These are phyloP conservation scores for Rubia peregrina DNA, from an alignment of 305 asterid species.

Conservation along the genomic window DNA sequence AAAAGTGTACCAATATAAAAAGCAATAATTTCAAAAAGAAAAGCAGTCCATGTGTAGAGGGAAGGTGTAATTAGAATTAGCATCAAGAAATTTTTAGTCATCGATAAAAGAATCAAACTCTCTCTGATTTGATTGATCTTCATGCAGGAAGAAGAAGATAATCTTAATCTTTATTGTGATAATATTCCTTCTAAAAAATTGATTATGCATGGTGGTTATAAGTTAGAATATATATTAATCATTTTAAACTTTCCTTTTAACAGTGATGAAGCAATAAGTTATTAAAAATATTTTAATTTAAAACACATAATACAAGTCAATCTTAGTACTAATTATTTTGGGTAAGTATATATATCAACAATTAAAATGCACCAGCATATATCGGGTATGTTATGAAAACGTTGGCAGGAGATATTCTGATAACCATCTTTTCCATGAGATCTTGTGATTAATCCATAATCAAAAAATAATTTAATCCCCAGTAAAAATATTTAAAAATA, in stretches of 20 bases:
- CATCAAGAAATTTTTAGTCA: no score
- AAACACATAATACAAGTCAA: not conserved
- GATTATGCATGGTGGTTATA: not conserved
- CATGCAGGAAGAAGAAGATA: no score
- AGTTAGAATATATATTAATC: not conserved
- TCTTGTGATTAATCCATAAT: no score
- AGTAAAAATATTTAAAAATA: not conserved
- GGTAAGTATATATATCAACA: not conserved
- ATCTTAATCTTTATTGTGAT: not conserved
- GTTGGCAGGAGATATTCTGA: not conserved
- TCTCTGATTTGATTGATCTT: no score
- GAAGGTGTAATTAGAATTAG: no score
- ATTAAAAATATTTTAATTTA: not conserved
- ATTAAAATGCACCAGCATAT: not conserved
- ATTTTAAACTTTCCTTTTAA: no score
- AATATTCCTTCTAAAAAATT: not conserved
- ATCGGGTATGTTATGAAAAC: not conserved
- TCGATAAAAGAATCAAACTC: no score
- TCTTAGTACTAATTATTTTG: not conserved
- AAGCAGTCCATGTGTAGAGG: no score
- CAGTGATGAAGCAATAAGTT: not conserved
- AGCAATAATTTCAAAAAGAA: no score
- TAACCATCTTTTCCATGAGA: no score
- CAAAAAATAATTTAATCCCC: not conserved
- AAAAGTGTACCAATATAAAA: no score